Conservation (phyloP, 2,329 filamentous ascomycete genomes). For the Alternaria rosae region DNA sequence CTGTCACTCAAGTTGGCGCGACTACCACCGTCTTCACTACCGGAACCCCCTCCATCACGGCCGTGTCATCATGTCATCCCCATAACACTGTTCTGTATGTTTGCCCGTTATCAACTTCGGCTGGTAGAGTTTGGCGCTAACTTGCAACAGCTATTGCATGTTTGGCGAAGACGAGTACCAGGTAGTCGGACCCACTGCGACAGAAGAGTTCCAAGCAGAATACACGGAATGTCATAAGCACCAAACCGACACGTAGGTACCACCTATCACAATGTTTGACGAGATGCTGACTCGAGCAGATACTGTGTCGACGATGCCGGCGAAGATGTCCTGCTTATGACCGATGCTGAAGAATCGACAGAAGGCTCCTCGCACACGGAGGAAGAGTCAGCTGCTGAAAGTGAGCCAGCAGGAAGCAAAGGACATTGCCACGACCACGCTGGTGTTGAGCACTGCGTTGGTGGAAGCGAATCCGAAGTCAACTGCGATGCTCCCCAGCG, state of each 20-base stretch:
- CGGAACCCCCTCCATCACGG: slow-evolving; percentile 47
- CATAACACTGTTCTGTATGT: slow-evolving; percentile 56
- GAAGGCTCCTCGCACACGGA: slow-evolving; percentile 25
- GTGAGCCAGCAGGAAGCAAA: slow-evolving; percentile 25
- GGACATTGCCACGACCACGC: slow-evolving; percentile 74
- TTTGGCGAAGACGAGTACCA: slow-evolving; percentile 53
- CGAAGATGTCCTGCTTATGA: slow-evolving; percentile 65
- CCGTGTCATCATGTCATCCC: slow-evolving; percentile 62
- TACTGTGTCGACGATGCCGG: slow-evolving; percentile 69
- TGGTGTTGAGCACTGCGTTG: slow-evolving; percentile 73
- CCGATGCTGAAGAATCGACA: slow-evolving; percentile 42
- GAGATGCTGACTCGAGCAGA: slow-evolving; percentile 48
- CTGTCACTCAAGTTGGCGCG: slow-evolving; percentile 7
- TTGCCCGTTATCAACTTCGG: background rate
- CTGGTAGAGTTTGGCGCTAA: slow-evolving; percentile 16
- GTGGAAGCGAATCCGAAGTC: slow-evolving; percentile 52
- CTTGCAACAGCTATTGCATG: slow-evolving; percentile 52
- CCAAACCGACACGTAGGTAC: slow-evolving; percentile 62
- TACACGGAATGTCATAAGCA: slow-evolving; percentile 73
- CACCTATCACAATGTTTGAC: background rate
- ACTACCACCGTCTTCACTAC: slow-evolving; percentile 6
- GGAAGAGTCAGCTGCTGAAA: slow-evolving; percentile 13
- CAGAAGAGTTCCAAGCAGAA: slow-evolving; percentile 63
- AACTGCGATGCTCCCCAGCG: slow-evolving; percentile 60
- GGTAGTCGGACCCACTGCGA: slow-evolving; percentile 62